Percentiles rank a stretch among this genome's conserved stretches.
These are phyloP conservation scores for Penicilliopsis zonata DNA, from an alignment of 495 filamentous ascomycete species.

Conservation along the genomic window DNA sequence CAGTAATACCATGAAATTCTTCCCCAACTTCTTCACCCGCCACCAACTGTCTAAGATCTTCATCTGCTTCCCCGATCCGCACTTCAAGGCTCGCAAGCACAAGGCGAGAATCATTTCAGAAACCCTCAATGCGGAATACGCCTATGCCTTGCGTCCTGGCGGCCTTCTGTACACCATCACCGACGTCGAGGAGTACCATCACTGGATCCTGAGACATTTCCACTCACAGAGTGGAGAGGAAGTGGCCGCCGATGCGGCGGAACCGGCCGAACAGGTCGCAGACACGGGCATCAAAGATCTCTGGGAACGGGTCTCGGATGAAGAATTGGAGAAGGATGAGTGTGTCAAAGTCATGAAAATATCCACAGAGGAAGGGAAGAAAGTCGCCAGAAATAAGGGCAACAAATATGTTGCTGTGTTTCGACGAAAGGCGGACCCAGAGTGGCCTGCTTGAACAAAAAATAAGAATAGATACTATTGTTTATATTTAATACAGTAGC, in stretches of 20 bases:
- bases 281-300: slow-evolving; percentile 35
- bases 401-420: slow-evolving; percentile 82
- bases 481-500: neutral
- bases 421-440: slow-evolving; percentile 66
- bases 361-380: slow-evolving; percentile 95
- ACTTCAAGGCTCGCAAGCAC: slow-evolving; percentile 96
- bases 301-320: slow-evolving; percentile 42
- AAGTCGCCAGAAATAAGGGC: slow-evolving; percentile 83
- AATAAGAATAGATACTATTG: neutral
- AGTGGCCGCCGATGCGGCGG: slow-evolving; percentile 4
- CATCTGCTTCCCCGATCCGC: slow-evolving; percentile 95
- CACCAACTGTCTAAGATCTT: slow-evolving; percentile 77
- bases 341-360: slow-evolving; percentile 71
- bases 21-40: slow-evolving; percentile 83
- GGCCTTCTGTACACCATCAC: slow-evolving; percentile 92
- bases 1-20: slow-evolving; percentile 95
- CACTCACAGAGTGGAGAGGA: slow-evolving; percentile 20
- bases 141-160: slow-evolving; percentile 70
- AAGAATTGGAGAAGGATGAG: slow-evolving; percentile 58
- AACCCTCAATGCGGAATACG: slow-evolving; percentile 83
- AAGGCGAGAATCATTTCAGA: slow-evolving; percentile 90
- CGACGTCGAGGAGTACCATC: slow-evolving; percentile 86
- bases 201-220: slow-evolving; percentile 86
- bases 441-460: slow-evolving; percentile 40
- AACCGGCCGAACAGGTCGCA: slow-evolving; percentile 13